Base-by-base conservation (phyloP, 2,329 filamentous ascomycete genomes). In the Tolypocladium nubicola region DNA sequence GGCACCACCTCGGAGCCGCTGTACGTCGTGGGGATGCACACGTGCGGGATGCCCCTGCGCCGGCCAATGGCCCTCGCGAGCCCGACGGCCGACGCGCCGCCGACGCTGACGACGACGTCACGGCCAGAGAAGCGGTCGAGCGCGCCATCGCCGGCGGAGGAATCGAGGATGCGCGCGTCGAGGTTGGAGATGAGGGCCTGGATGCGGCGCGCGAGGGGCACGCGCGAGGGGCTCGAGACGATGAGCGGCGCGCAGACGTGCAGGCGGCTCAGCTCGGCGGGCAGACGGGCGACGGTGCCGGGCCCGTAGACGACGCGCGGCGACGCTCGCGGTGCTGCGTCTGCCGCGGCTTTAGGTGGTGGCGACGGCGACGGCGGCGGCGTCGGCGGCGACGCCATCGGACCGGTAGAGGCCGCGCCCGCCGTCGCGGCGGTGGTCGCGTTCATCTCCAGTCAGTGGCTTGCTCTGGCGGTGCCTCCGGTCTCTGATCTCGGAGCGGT, bases 41-140 rank as follows among this genome's bases (percentile, higher is more conserved):
- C 76, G 63, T 84, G 81, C 23, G 79, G 79, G 39, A 84, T 70
- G 0, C 74, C 75, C 39, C 79, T 82, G 47, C 78, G 74, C 53
- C 79, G 70, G 52, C 75, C 76, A 55, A 84, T 76, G 1, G 79
- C 77, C 61, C 81, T 80, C 2, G 81, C 81, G 26, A 87, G 68
- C 1, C 81, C 82, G 55, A 84, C 81, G 2, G 83, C 84, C 56
- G 80, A 84, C 35, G 82, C 81, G 54, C 83, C 83, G 6, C 84
- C 84, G 59, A 87, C 80, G 45, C 80, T 84, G 50, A 86, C 72
- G 43, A 86, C 73, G 35, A 76, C 76, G 66, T 87, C 84, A 21
- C 79, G 77, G 4, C 69, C 70, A 7, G 65, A 56, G 7, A 71
- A 65, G 19, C 65, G 62, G 6, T 63, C 56, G 23, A 70, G 59